Percentiles rank a stretch among this genome's conserved stretches.
Conservation (phyloP, 352 stramenopile genomes). For the Phytopythium sindhum region DNA sequence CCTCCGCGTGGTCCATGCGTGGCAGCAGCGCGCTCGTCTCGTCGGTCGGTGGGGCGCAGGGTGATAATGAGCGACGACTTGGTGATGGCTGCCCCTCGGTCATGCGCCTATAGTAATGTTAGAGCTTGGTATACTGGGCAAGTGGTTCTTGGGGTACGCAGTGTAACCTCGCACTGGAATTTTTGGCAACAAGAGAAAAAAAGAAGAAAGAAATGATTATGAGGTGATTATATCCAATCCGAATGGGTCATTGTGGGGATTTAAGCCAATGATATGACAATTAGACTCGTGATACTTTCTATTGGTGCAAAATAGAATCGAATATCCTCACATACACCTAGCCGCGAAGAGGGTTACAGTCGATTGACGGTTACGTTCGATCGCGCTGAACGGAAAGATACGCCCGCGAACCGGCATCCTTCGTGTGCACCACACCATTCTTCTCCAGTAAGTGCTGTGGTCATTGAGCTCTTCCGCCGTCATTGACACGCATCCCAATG, state of each 20-base stretch:
- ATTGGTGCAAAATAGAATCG: not conserved
- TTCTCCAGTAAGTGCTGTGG: too few relatives aligned
- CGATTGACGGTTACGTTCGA: not conserved
- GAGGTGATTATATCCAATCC: not conserved
- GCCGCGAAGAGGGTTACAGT: not conserved
- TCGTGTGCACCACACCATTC: not conserved
- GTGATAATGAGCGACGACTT: not conserved
- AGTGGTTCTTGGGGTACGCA: not conserved
- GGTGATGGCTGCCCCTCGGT: not conserved
- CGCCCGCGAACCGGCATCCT: not conserved
- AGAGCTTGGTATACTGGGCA: not conserved
- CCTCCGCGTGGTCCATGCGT: constrained; percentile 9
- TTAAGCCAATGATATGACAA: not conserved
- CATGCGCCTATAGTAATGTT: not conserved
- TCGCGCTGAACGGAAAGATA: not conserved
- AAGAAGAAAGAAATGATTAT: not conserved
- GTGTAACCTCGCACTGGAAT: not conserved
- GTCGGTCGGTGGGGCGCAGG: not conserved
- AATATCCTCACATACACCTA: not conserved
- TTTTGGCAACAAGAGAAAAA: not conserved
- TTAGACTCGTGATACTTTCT: not conserved
- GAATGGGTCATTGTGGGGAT: not conserved
- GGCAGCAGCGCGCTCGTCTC: not conserved
- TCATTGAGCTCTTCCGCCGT: too few relatives aligned
- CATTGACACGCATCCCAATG: not conserved